These are phyloP conservation scores for Lichtheimia hyalospora DNA, from an alignment of 371 early-diverging fungal species.

Conservation along the genomic window DNA sequence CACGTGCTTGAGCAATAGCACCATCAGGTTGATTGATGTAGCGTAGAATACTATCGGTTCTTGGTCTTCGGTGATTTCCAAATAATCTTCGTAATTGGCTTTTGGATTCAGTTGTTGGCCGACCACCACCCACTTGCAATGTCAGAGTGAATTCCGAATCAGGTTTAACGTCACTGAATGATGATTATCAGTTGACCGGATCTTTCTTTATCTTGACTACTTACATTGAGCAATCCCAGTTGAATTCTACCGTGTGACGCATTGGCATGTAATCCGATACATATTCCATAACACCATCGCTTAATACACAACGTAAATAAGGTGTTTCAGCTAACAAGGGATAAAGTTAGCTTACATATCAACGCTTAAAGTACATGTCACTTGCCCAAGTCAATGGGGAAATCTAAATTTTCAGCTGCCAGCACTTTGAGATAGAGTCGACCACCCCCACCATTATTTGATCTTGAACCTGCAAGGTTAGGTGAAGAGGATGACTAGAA, in stretches of 20 bases:
- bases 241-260: conserved; percentile 14
- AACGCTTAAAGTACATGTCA: neutral
- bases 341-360: neutral
- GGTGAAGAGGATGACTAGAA: too few species aligned
- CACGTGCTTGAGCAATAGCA: conserved; percentile 34
- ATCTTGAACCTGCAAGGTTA: neutral
- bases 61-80: conserved; percentile 1
- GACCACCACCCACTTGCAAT: conserved; percentile 6
- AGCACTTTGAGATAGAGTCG: conserved; percentile 16
- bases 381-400: conserved; percentile 32
- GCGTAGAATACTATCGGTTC: conserved; percentile 11
- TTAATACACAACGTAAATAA: conserved; percentile 12
- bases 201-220: neutral
- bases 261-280: conserved; percentile 10
- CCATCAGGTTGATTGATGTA: conserved; percentile 23
- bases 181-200: neutral
- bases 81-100: conserved; percentile 10
- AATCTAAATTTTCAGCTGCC: conserved; percentile 32
- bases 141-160: conserved; percentile 21
- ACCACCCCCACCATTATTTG: conserved; percentile 1
- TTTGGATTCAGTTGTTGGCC: conserved; percentile 8
- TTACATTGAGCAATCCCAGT: conserved; percentile 21
- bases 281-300: conserved; percentile 10
- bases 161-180: conserved; percentile 13
- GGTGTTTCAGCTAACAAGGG: conserved; percentile 13